Base-by-base conservation (phyloP, 2,329 filamentous ascomycete genomes). In the Cordyceps cicadae region DNA sequence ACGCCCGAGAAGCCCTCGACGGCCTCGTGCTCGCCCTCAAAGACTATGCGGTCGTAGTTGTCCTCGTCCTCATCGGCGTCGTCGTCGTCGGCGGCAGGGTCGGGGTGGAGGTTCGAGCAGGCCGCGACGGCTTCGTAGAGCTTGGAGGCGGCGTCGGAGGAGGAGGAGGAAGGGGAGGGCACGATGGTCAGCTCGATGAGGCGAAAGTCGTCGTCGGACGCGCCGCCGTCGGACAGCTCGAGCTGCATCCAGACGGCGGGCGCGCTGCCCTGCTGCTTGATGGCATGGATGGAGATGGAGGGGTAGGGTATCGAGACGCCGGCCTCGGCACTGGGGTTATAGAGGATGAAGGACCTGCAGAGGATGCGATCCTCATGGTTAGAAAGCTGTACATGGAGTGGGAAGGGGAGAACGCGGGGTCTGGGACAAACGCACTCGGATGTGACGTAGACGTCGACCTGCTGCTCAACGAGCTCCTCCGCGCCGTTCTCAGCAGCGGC, bases 21-120 rank as follows among this genome's bases (percentile, higher is more conserved):
- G 0, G 78, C 77, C 64, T 82, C 79, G 50, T 79, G 75, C 24
- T 80, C 71, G 4, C 77, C 77, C 66, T 86, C 84, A 55, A 86
- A 84, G 4, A 86, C 72, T 41, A 86, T 83, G 26, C 79, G 74
- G 60, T 81, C 80, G 45, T 78, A 76, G 6, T 79, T 76, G 7
- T 81, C 81, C 0, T 81, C 82, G 0, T 83, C 83, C 1, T 12
- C 49, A 1, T 81, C 84, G 1, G 29, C 29, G 7, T 83, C 84
- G 9, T 81, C 29, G 7, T 83, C 84, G 9, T 81, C 83, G 3
- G 79, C 82, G 11, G 78, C 76, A 1, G 85, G 85, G 66, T 92
- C 88, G 0, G 89, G 89, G 68, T 92, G 86, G 15, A 92, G 75
- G 67, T 92, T 87, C 3, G 88, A 88, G 74, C 89, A 92, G 24